Percentiles rank a stretch among this genome's conserved stretches.
These are phyloP conservation scores for Hemileccinum impolitum DNA, from an alignment of 768 basidiomycete species.

Conservation along the genomic window DNA sequence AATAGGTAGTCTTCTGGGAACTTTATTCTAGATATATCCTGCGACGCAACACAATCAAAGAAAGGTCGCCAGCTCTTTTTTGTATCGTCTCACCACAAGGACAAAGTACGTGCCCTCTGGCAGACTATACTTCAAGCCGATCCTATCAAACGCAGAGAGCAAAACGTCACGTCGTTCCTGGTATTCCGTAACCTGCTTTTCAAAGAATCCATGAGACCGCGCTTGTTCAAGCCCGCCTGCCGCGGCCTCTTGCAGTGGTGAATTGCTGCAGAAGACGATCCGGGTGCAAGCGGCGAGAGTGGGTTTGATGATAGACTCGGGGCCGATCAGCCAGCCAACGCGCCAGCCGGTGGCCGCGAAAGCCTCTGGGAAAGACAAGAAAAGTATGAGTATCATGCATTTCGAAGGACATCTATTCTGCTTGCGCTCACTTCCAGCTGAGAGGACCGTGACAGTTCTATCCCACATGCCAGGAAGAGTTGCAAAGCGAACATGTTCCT, in stretches of 20 bases:
- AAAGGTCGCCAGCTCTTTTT: not conserved
- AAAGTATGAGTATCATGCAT: not conserved
- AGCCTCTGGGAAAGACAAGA: constrained; percentile 55
- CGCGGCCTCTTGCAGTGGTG: constrained; percentile 91
- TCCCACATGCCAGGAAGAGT: constrained; percentile 99
- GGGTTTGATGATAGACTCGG: constrained; percentile 74
- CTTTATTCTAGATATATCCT: constrained; percentile 78
- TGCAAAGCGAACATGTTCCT: constrained; percentile 90
- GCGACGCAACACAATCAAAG: constrained; percentile 7
- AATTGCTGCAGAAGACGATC: constrained; percentile 94
- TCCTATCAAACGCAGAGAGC: constrained; percentile 70
- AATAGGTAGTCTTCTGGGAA: constrained; percentile 84
- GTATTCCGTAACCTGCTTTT: constrained; percentile 73
- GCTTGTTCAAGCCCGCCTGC: constrained; percentile 88
- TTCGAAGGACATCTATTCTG: not conserved
- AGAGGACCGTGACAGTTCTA: constrained; percentile 91
- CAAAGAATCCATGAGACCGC: constrained; percentile 68
- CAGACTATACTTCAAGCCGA: constrained; percentile 81
- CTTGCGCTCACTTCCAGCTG: constrained; percentile 78
- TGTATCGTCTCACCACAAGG: constrained; percentile 56
- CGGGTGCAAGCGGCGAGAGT: constrained; percentile 89
- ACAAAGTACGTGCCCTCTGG: constrained; percentile 94
- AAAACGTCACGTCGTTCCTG: constrained; percentile 75
- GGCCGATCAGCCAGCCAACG: constrained; percentile 94
- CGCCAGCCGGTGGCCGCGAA: constrained; percentile 99